Evolutionary conservation across 345 rosid genomes (phyloP), one percentile per base, ranked within the genome.

Genomic region (Populus pruinosa): DNA sequence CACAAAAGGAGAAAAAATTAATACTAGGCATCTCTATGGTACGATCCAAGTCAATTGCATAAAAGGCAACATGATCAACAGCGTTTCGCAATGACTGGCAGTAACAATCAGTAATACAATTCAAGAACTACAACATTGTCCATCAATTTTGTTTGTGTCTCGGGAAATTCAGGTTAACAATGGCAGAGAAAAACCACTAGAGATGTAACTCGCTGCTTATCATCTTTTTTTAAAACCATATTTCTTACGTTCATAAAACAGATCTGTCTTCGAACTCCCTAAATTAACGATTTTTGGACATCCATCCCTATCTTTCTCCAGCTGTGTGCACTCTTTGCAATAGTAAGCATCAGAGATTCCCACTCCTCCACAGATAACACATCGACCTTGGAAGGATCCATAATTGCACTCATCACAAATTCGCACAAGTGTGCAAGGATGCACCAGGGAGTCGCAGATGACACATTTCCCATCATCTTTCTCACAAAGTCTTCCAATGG

Each of bases 291-390:
- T 88, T 79, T 90, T 90, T 0, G 92, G 90, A 21, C 92, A 90
- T 36, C 92, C 94, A 86, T 90, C 94, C 67, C 91, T 85, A 75
- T 87, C 86, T 82, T 89, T 91, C 84, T 90, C 93, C 78, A 90
- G 91, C 67, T 91, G 96, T 0, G 93, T 91, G 78, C 96, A 91
- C 86, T 90, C 96, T 55, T 91, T 91, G 84, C 93, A 90, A 79
- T 89, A 90, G 69, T 87, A 90, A 5, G 94, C 94, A 78, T 89
- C 91, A 21, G 92, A 90, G 55, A 90, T 90, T n/a, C 94, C 92
- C 29, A 86, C 90, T 7, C 92, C 94, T 72, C 92, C 92, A 43
- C 94, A 91, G 12, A 90, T 88, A 39, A 90, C 93, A 79, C 95
- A 88, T 29, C 93, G 85, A 21, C 95, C 92, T 76, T 91, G 92